Evolutionary conservation across 345 rosid genomes (phyloP).

Genomic region (Lepidium didymum): DNA sequence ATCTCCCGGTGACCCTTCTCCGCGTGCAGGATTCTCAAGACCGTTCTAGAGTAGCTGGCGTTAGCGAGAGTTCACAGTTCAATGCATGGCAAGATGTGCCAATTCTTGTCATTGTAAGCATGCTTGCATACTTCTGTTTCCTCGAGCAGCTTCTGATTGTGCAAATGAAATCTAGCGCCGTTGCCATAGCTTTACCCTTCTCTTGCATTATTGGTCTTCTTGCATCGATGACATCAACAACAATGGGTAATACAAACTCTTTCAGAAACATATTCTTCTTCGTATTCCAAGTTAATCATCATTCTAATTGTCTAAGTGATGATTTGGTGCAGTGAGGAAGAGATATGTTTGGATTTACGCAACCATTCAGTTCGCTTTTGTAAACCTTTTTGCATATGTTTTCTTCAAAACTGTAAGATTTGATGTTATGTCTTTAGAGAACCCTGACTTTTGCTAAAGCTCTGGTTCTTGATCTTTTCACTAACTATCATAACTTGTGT

Average conservation of each 20-base stretch:
- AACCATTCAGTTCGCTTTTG: conserved; percentile 51
- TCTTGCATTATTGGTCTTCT: conserved; percentile 74
- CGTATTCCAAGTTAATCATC: not conserved
- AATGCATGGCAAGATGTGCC: conserved; percentile 94
- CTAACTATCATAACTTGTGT: not conserved
- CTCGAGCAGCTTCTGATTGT: conserved; percentile 56
- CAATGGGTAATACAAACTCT: conserved; percentile 60
- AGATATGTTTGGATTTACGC: conserved; percentile 73
- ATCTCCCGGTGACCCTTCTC: conserved; percentile 87
- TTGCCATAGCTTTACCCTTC: conserved; percentile 82
- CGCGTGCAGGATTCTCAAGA: conserved; percentile 51
- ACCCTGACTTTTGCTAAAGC: not conserved
- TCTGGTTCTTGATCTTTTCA: not conserved
- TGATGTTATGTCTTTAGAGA: not conserved
- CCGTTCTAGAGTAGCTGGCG: conserved; percentile 30
- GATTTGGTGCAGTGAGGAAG: conserved; percentile 41
- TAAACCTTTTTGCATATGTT: conserved; percentile 71
- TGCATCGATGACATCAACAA: conserved; percentile 62
- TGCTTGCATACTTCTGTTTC: conserved; percentile 64
- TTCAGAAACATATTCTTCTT: not conserved
- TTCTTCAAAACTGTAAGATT: conserved; percentile 61
- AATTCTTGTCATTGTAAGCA: conserved; percentile 56
- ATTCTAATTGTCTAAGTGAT: not conserved
- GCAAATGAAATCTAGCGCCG: conserved; percentile 62
- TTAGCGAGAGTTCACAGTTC: conserved; percentile 33